Evolutionary conservation across 2,329 filamentous ascomycete species (phyloP), one percentile per base, ranked within the genome.

Genomic region (Fusarium euwallaceae): DNA sequence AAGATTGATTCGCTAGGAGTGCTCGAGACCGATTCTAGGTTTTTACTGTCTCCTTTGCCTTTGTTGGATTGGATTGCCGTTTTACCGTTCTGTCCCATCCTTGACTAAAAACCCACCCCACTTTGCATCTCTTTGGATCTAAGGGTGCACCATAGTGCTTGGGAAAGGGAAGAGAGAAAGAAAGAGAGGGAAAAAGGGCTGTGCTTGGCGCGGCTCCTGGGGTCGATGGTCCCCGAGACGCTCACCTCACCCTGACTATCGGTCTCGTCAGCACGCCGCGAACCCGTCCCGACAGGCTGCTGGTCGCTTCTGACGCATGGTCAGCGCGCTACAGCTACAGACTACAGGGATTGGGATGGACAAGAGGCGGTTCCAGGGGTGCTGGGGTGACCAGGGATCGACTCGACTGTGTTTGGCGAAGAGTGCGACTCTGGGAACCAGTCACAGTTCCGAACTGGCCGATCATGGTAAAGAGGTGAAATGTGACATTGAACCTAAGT

Each of bases 111-210:
- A 11, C 53, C 32, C 37, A 53, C 67, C 74, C 75, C 75, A 77
- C 75, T 62, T 51, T 37, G 61, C 66, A 76, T 76, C 71, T 70
- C 27, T 36, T 36, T 55, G 69, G 66, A 74, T 78, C 75, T 69
- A 67, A 45, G n/a, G 70, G 59, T 61, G 63, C 67, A 73, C 32
- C 67, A 71, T 58, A 70, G 71, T 56, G 60, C 66, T 70, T 69
- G 62, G 41, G 34, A 45, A 32, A 59, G 51, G 51, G 36, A 59
- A 59, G 11, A 39, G 12, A 36, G 16, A 24, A 55, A 24, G 43
- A 24, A 14, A 36, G 34, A 36, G 34, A 36, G 6, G 43, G 41
- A 60, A 48, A 56, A 67, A 68, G 65, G 65, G 71, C 66, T 56
- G 60, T 58, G 62, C 72, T 74, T 74, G 72, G 69, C 69, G 72